phyloP scores from a whole-genome alignment of 305 asterid genomes.

The Plantago coronopus region DNA sequence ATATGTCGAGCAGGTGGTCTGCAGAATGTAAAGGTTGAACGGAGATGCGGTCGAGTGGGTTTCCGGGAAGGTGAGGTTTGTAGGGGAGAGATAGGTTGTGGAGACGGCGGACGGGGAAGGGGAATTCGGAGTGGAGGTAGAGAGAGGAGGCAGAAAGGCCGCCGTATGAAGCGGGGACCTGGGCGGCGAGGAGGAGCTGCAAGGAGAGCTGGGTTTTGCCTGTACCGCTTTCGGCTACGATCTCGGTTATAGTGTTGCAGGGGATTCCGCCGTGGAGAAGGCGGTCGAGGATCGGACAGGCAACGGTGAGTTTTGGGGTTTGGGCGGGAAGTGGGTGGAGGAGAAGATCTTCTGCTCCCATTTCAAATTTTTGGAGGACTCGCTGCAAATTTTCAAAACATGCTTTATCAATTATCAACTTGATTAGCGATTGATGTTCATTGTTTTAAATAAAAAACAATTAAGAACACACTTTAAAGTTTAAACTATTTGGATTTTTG shows the following conservation, averaged over 20 bases:
- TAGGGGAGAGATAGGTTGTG: constrained; percentile 47
- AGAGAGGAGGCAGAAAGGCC: constrained; percentile 77
- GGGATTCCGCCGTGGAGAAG: constrained; percentile 79
- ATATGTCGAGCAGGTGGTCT: constrained; percentile 77
- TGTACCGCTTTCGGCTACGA: constrained; percentile 80
- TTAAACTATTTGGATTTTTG: no score
- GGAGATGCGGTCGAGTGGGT: constrained; percentile 48
- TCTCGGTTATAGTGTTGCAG: constrained; percentile 62
- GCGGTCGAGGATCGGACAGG: constrained; percentile 67
- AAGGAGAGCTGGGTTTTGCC: constrained; percentile 87
- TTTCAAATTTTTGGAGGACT: constrained; percentile 3
- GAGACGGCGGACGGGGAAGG: constrained; percentile 76
- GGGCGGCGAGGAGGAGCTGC: constrained; percentile 79
- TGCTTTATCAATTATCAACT: no score
- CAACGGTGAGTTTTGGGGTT: constrained; percentile 47
- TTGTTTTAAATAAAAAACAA: no score
- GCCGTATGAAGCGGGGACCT: constrained; percentile 54
- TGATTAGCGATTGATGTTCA: no score
- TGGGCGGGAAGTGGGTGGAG: constrained; percentile 39
- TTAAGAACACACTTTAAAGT: no score
- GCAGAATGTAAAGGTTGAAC: constrained; percentile 61
- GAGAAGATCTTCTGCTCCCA: constrained; percentile 59
- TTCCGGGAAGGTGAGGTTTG: constrained; percentile 30
- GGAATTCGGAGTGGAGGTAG: constrained; percentile 80
- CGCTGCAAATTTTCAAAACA: no score